phyloP scores from a whole-genome alignment of 2,329 filamentous ascomycete species.

The Elsinoe arachidis region DNA sequence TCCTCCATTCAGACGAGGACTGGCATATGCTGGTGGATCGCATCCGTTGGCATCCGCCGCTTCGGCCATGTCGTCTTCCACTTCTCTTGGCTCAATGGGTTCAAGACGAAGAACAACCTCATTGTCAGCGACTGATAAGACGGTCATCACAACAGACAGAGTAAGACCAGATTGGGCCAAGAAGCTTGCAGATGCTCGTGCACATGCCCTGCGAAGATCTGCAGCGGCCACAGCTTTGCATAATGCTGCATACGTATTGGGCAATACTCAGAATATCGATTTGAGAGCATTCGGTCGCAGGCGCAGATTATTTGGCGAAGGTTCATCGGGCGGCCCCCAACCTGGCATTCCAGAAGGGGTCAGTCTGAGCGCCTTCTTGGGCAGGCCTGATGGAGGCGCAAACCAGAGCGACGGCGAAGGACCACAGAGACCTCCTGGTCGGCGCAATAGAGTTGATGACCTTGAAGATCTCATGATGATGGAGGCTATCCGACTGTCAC shows the following conservation, averaged over 20 bases:
- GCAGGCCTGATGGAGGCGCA: conserved; percentile 23
- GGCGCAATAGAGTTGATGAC: conserved; percentile 66
- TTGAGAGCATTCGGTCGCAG: conserved; percentile 44
- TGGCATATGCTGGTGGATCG: conserved; percentile 52
- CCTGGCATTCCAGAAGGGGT: conserved; percentile 29
- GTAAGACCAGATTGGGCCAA: conserved; percentile 91
- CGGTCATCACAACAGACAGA: conserved; percentile 84
- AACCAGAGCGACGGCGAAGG: conserved; percentile 26
- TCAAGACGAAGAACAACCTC: conserved; percentile 55
- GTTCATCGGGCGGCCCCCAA: conserved; percentile 36
- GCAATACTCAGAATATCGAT: conserved; percentile 40
- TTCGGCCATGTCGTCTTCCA: conserved; percentile 79
- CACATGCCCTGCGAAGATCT: conserved; percentile 75
- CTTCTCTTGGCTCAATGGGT: conserved; percentile 51
- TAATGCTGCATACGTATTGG: conserved; percentile 87
- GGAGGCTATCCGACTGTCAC: conserved; percentile 82
- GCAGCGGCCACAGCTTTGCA: conserved; percentile 91
- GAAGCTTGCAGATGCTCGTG: conserved; percentile 75
- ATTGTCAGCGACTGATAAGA: conserved; percentile 72
- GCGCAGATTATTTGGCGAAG: conserved; percentile 43
- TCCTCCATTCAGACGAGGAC: conserved; percentile 76
- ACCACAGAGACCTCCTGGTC: conserved; percentile 40
- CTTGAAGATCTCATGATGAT: conserved; percentile 98
- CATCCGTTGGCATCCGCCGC: conserved; percentile 45
- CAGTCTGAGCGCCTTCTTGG: conserved; percentile 23